Percentiles rank a stretch among this genome's conserved stretches.
These are phyloP conservation scores for Pseudonectria foliicola DNA, from an alignment of 2,329 filamentous ascomycete genomes.

Conservation along the genomic window DNA sequence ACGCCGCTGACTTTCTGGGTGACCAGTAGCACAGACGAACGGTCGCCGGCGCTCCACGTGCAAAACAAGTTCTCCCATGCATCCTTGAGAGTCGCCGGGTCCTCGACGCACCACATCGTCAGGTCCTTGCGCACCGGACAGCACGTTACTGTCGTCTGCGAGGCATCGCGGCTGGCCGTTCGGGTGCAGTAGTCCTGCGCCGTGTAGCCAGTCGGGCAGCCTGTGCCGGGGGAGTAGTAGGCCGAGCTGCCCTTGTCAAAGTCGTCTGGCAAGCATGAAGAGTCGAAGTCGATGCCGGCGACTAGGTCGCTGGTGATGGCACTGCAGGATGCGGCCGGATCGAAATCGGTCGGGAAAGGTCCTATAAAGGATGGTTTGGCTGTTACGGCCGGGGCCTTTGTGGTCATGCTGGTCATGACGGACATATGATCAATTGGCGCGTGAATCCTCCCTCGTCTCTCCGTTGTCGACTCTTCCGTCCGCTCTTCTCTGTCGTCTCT, in stretches of 20 bases:
- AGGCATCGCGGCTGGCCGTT: slow-evolving; percentile 14
- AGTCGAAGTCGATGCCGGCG: slow-evolving; percentile 18
- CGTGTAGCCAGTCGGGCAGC: slow-evolving; percentile 25
- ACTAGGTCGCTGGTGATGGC: slow-evolving; percentile 9
- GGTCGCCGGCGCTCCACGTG: slow-evolving; percentile 25
- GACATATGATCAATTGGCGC: background rate
- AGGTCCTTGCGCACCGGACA: slow-evolving; percentile 23
- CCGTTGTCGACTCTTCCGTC: background rate
- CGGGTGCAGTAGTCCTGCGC: slow-evolving; percentile 20
- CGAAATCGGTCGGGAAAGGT: slow-evolving; percentile 11
- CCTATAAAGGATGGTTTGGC: slow-evolving; percentile 6
- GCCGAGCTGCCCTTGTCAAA: slow-evolving; percentile 19
- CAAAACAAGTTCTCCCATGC: slow-evolving; percentile 24
- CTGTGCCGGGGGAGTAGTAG: slow-evolving; percentile 26
- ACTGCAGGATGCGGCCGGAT: slow-evolving; percentile 4
- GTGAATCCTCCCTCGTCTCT: background rate
- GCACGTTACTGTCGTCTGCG: slow-evolving; percentile 29
- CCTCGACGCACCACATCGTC: slow-evolving; percentile 21
- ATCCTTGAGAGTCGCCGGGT: slow-evolving; percentile 14
- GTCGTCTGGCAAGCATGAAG: slow-evolving; percentile 22
- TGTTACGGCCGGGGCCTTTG: slow-evolving; percentile 1
- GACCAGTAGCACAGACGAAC: slow-evolving; percentile 16
- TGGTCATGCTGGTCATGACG: background rate
- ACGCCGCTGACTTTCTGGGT: slow-evolving; percentile 17
- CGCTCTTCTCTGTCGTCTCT: background rate